phyloP scores from a whole-genome alignment of 2,329 filamentous ascomycete species.

The Kalaharituber pfeilii region DNA sequence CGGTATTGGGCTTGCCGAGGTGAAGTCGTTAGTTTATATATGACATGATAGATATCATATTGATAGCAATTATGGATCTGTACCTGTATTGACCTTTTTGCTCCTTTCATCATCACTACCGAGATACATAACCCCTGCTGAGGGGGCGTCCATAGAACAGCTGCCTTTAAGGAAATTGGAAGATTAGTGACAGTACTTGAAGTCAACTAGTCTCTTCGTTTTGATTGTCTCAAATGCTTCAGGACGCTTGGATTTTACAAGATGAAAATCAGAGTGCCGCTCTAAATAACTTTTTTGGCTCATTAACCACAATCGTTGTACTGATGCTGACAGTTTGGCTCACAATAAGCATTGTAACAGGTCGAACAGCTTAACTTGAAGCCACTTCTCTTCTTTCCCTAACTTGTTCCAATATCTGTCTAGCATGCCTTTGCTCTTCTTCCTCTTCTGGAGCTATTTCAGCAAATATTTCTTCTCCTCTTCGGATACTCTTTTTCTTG shows the following conservation, averaged over 20 bases:
- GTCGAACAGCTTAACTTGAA: background rate
- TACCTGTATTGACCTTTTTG: background rate
- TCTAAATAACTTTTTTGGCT: background rate
- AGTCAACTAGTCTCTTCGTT: too few species aligned
- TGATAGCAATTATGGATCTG: background rate
- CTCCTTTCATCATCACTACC: background rate
- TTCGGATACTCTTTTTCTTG: background rate
- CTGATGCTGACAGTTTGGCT: background rate
- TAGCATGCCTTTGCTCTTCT: background rate
- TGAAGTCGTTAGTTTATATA: background rate
- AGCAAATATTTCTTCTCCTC: background rate
- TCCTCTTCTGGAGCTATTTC: background rate
- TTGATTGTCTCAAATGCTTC: too few species aligned
- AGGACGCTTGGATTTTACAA: too few species aligned
- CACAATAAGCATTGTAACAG: background rate
- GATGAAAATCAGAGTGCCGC: background rate
- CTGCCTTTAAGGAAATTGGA: too few species aligned
- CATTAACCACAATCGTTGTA: background rate
- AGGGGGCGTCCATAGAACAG: too few species aligned
- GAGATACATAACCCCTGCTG: background rate
- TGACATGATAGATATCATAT: background rate
- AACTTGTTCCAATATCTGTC: background rate
- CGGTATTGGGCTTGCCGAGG: background rate
- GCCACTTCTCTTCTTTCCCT: background rate
- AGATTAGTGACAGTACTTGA: too few species aligned